Evolutionary conservation across 108 stramenopile species (phyloP), one percentile per base, ranked within the genome.

Genomic region (Thalassiosira profunda): DNA sequence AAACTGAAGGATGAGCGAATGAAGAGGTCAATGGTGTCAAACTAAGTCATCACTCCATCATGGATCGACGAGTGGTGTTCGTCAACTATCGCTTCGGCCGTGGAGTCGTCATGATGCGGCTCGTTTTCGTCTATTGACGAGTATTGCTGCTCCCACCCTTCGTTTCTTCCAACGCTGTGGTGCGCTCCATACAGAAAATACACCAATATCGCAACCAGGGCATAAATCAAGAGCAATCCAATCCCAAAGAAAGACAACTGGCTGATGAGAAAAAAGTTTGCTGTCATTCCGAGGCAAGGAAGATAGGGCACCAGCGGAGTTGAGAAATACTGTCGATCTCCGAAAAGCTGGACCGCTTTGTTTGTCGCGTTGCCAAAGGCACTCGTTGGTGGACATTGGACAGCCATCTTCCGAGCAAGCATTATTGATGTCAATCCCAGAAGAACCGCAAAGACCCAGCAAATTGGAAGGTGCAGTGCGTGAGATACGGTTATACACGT

Each of bases 261-360:
- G 11, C 83, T 73, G 34, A 97, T 82, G 36, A 97, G 72, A 65
- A 82, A 93, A 90, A 89, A 95, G 59, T 97, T 97, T 48, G 86
- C 61, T 44, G 83, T 88, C 7, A 97, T 89, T 41, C 90, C 96
- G 28, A 74, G 51, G 55, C 84, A 85, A 1, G 84, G 84, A 31
- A 85, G 61, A 14, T 53, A 58, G 2, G 72, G 64, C 20, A 82
- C 67, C 14, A 74, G 26, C 0, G 97, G 95, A 9, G 89, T 85
- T 40, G 83, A 46, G 64, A 94, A 96, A 18, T 62, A 80, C 34
- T 24, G 44, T 18, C 52, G 33, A 43, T 52, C 33, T 12, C 18
- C 52, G 17, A 60, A 43, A n/a, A 41, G 25, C 29, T 67, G 70
- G 18, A 26, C 26, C 40, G 18, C 52, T 34, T 49, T 33, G 26